Evolutionary conservation across 2,329 filamentous ascomycete genomes (phyloP).

Genomic region (Byssothecium circinans): DNA sequence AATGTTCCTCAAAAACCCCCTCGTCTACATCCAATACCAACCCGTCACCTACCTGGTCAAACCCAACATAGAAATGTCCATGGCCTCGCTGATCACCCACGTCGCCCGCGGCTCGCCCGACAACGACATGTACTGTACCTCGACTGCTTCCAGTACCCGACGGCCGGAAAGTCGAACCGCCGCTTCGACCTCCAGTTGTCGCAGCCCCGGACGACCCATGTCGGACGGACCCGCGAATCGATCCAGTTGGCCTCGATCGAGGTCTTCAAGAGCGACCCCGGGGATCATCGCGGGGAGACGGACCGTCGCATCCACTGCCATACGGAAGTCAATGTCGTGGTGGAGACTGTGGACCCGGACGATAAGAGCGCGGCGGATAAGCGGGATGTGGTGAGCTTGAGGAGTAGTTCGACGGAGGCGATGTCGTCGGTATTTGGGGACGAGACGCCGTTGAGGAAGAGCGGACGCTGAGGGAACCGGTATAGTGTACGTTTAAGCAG

Average conservation of each 20-base stretch:
- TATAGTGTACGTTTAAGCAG: too few species aligned
- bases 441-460: too few species aligned
- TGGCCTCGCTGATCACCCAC: slow-evolving; percentile 47
- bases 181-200: slow-evolving; percentile 6
- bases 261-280: slow-evolving; percentile 9
- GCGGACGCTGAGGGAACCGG: too few species aligned
- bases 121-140: slow-evolving; percentile 31
- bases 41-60: slow-evolving; percentile 49
- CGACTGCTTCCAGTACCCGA: slow-evolving; percentile 21
- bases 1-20: slow-evolving; percentile 43
- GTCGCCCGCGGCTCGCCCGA: slow-evolving; percentile 34
- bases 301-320: slow-evolving; percentile 27
- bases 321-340: slow-evolving; percentile 27
- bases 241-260: slow-evolving; percentile 15
- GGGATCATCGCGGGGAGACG: slow-evolving; percentile 22
- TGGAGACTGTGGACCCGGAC: slow-evolving; percentile 13
- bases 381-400: too few species aligned
- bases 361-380: too few species aligned
- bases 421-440: background rate
- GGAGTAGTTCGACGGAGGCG: background rate
- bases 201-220: background rate
- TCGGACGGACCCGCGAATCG: slow-evolving; percentile 11
- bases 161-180: slow-evolving; percentile 16
- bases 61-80: slow-evolving; percentile 51
- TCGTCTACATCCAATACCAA: slow-evolving; percentile 48